Evolutionary conservation across 2,329 filamentous ascomycete species (phyloP), one percentile per base, ranked within the genome.

Genomic region (Mycosphaerella arachidis): DNA sequence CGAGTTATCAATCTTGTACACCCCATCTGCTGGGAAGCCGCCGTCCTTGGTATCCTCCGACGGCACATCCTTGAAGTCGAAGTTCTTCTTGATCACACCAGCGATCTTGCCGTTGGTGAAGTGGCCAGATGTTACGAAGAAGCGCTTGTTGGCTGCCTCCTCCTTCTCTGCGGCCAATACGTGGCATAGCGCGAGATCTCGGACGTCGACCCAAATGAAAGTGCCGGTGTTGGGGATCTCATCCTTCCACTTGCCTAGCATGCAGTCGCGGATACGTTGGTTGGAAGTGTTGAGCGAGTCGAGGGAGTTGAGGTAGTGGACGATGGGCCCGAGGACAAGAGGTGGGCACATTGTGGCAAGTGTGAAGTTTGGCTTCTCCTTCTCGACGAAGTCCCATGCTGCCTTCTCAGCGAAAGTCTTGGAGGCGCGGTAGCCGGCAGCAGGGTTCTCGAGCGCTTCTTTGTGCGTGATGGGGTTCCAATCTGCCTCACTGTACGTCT

Each of bases 211-310:
- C 63, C 64, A 69, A 46, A 67, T 65, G 56, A 59, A 67, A 4
- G 56, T 61, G 30, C 63, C 63, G 0, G 84, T 88, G 0, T 84
- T 78, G 0, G 82, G 78, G 6, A 89, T 79, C 18, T 79, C 77
- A 1, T 82, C 75, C 64, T 84, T 85, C 72, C 78, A 82, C 60
- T 83, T 81, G 20, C 88, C 89, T 6, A 79, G 81, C 29, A 87
- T 79, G 55, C 89, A 74, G 62, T 86, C 81, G 12, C 83, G 77
- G 57, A 91, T 81, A 13, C 86, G 82, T 65, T 86, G 81, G 71
- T 91, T 91, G 16, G 87, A 90, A 1, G 87, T 89, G 75, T 92
- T 92, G 63, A 92, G 77, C 1, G 77, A 76, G n/a, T 84, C 81
- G 1, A 89, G 78, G 18, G 78, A 82, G 61, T 85, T 81, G 1